Percentiles rank a stretch among this genome's conserved stretches.
Conservation (phyloP, 75 land plant genomes). For the Cunninghamia lanceolata region DNA sequence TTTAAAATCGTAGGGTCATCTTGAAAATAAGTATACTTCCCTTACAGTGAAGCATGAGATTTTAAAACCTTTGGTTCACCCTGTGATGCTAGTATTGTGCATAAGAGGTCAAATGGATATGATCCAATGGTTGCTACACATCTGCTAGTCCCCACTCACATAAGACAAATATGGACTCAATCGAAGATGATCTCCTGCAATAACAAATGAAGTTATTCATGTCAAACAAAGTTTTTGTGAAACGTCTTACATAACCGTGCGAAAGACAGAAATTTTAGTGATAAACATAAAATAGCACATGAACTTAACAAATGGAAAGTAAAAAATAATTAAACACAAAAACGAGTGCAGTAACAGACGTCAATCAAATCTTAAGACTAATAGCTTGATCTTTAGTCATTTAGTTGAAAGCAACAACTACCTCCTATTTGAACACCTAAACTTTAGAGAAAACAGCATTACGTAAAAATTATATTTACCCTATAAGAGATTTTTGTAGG, state of each 20-base stretch:
- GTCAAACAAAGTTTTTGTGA: neutral
- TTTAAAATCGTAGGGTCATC: neutral
- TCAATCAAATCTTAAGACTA: neutral
- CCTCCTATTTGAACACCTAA: neutral
- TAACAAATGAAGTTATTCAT: neutral
- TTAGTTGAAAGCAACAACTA: neutral
- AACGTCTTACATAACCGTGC: neutral
- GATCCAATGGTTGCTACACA: conserved; percentile 94
- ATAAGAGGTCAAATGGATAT: conserved; percentile 97
- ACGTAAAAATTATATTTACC: neutral
- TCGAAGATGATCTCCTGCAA: conserved; percentile 61
- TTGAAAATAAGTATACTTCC: neutral
- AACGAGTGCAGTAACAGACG: neutral
- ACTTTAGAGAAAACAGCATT: neutral
- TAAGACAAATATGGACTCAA: conserved; percentile 82
- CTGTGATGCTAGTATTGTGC: conserved; percentile 93
- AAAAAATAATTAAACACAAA: neutral
- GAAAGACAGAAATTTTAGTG: neutral
- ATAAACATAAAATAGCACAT: neutral
- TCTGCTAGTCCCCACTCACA: conserved; percentile 89
- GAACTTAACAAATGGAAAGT: neutral
- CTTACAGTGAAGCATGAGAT: neutral
- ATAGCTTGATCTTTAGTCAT: neutral
- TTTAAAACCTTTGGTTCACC: conserved; percentile 92
- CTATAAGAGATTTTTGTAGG: neutral